Conservation (phyloP, 2,329 filamentous ascomycete species). For the Sporothrix humicola region DNA sequence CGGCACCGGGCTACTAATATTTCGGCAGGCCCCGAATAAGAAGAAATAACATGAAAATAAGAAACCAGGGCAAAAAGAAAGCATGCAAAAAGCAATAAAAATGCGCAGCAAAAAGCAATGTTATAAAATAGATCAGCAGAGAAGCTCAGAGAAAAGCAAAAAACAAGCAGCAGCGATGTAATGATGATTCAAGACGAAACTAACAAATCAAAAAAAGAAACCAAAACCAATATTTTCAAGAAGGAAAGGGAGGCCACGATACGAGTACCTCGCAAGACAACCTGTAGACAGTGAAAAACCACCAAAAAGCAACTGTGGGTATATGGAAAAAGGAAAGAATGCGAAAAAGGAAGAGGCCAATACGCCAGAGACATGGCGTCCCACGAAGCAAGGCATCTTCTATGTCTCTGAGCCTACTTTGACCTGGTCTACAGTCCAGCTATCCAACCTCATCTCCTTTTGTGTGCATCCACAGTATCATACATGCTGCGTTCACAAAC, state of each 20-base stretch:
- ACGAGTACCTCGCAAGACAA: neutral
- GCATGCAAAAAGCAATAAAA: neutral
- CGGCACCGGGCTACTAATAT: neutral
- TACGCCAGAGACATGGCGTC: neutral
- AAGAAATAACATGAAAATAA: neutral
- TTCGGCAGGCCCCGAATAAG: neutral
- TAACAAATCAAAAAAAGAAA: neutral
- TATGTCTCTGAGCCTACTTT: neutral
- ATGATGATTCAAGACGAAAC: neutral
- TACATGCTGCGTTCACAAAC: no score
- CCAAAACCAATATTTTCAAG: neutral
- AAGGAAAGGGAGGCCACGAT: neutral
- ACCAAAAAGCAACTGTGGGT: conserved; percentile 13
- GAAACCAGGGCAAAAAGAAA: neutral
- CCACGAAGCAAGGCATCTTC: neutral
- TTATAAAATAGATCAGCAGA: neutral
- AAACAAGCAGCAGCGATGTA: neutral
- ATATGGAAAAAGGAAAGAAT: conserved; percentile 6
- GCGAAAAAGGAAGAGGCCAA: neutral
- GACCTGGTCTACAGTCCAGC: no score
- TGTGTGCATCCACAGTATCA: no score
- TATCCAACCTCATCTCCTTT: no score
- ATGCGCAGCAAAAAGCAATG: neutral
- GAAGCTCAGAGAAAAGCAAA: neutral
- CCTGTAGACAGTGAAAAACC: neutral